A percentile compares a stretch with the other conserved stretches of the same genome.
Conservation (phyloP, 331 rosid genomes). For the Stylosanthes scabra region DNA sequence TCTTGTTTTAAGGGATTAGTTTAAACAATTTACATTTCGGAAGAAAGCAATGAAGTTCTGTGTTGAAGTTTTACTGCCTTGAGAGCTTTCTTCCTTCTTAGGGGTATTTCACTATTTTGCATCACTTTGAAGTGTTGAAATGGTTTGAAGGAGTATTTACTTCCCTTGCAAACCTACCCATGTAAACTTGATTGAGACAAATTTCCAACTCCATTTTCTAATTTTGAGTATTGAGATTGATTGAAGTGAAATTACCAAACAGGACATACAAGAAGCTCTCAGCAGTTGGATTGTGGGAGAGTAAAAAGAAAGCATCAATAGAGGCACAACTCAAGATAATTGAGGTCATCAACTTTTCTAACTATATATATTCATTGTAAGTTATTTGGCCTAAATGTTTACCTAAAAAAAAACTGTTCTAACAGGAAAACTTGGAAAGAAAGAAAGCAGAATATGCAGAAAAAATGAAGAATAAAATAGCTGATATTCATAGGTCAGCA, state of each 20-base stretch:
- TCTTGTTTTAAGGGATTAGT: background rate
- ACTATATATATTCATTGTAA: background rate
- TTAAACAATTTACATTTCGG: background rate
- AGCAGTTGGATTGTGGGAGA: conserved; percentile 78
- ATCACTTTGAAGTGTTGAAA: conserved; percentile 27
- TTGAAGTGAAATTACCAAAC: no score
- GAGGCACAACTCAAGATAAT: conserved; percentile 70
- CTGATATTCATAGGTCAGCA: conserved; percentile 57
- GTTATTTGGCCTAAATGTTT: background rate
- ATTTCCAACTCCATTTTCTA: no score
- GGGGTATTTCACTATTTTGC: background rate
- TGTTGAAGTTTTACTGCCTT: background rate
- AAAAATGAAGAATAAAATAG: conserved; percentile 65
- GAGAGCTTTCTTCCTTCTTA: background rate
- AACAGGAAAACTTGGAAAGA: conserved; percentile 66
- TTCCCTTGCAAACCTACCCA: no score
- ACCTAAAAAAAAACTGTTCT: background rate
- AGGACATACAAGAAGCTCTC: conserved; percentile 73
- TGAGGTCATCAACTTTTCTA: conserved; percentile 58
- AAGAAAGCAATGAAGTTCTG: background rate
- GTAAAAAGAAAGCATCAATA: conserved; percentile 58
- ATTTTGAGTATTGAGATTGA: no score
- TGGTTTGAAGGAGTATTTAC: background rate
- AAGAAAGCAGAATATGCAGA: conserved; percentile 68
- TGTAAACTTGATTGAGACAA: no score